These are phyloP conservation scores for Pyrrhoderma noxium DNA, from an alignment of 1,284 basidiomycete genomes.

Conservation along the genomic window DNA sequence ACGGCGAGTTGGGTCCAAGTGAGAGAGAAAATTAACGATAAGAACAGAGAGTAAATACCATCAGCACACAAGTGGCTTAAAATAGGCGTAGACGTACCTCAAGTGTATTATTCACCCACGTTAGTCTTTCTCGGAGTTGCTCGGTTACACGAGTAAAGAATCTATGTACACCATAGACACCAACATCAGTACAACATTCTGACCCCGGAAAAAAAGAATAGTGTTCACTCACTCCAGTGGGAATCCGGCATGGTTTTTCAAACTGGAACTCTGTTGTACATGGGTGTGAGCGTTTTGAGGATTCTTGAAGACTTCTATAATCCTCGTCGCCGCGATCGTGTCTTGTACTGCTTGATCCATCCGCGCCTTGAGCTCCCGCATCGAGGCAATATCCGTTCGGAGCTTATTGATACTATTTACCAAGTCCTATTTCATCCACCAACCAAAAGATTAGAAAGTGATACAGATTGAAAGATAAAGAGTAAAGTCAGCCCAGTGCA, in stretches of 20 bases:
- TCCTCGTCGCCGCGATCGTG: conserved; percentile 62
- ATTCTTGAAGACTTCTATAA: conserved; percentile 69
- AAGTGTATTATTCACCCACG: conserved; percentile 72
- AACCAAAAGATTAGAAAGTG: too few species aligned
- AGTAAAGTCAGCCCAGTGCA: background rate
- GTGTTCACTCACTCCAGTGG: conserved; percentile 59
- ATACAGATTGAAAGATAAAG: background rate
- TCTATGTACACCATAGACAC: conserved; percentile 30
- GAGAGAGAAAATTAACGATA: background rate
- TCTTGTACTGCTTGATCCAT: conserved; percentile 72
- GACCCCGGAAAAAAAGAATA: background rate
- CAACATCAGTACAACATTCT: conserved; percentile 1
- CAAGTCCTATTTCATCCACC: conserved; percentile 41
- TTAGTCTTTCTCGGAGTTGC: conserved; percentile 62
- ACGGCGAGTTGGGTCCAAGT: background rate
- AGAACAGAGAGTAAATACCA: background rate
- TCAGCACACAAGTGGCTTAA: background rate
- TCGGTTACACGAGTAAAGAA: conserved; percentile 68
- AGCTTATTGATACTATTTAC: conserved; percentile 55
- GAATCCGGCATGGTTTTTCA: conserved; percentile 71
- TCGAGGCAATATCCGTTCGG: conserved; percentile 57
- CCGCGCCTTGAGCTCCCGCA: conserved; percentile 61
- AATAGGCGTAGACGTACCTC: conserved; percentile 42
- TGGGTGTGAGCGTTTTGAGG: conserved; percentile 36
- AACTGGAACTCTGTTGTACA: conserved; percentile 47